A percentile compares a stretch with the other conserved stretches of the same genome.
phyloP scores from a whole-genome alignment of 257 asterid species.

The Solanum arcanum region DNA sequence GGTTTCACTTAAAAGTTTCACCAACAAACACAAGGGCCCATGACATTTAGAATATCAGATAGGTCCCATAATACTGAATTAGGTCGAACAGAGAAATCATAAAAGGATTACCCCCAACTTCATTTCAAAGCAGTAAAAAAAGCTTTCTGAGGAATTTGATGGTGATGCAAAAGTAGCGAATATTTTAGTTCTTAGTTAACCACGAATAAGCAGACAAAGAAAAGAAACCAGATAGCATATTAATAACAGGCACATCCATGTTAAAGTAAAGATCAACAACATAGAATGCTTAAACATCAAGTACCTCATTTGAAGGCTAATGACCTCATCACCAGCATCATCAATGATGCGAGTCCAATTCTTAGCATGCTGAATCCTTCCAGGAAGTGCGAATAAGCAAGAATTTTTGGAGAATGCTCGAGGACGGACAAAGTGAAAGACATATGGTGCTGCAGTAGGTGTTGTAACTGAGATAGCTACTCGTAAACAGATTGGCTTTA shows the following conservation, averaged over 20 bases:
- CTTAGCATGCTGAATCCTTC: slow-evolving; percentile 17
- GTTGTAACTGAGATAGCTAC: slow-evolving; percentile 74
- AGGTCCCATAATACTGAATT: not conserved
- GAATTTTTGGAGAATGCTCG: slow-evolving; percentile 45
- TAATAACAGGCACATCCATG: not conserved
- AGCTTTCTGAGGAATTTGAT: not conserved
- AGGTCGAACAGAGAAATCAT: not conserved
- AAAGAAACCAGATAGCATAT: not conserved
- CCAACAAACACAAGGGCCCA: not conserved
- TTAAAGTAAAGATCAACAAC: not conserved
- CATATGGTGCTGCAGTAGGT: slow-evolving; percentile 53
- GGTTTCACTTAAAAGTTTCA: not conserved
- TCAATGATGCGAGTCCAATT: slow-evolving; percentile 46
- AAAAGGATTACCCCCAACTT: not conserved
- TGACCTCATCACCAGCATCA: slow-evolving; percentile 55
- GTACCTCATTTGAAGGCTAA: slow-evolving; percentile 76
- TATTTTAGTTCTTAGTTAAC: not conserved
- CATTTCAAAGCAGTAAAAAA: not conserved
- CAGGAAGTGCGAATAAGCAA: slow-evolving; percentile 58
- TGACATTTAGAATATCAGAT: not conserved
- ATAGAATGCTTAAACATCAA: not conserved
- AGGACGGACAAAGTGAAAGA: slow-evolving; percentile 44
- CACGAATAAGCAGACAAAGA: not conserved
- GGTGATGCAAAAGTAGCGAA: not conserved
- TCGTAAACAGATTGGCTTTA: slow-evolving; percentile 49